Evolutionary conservation across 805 yeast genomes (phyloP), one percentile per base, ranked within the genome.

Genomic region (Candida oleophila): DNA sequence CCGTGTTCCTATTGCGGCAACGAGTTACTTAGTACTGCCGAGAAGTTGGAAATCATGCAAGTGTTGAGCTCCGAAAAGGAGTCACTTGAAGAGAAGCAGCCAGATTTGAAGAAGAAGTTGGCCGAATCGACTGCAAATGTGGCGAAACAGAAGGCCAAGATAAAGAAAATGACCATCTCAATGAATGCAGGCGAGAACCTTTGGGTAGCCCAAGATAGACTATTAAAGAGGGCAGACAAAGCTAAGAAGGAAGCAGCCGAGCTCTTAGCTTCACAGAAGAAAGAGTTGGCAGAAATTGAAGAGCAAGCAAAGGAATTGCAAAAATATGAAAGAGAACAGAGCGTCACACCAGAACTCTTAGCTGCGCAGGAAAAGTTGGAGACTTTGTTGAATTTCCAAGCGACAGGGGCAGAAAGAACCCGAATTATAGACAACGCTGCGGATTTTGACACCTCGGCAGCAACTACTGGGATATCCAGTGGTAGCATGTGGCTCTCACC

Each of bases 381-480:
- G 28, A 85, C 81, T 28, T 68, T 94, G 41, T 69, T 94, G 38
- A 78, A 82, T 50, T 94, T 83, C 63, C 99, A 94, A 62, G 88
- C 80, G 2, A 82, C 91, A 15, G 87, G 95, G 4, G 88, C 91
- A 1, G 95, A 89, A 62, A 76, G 99, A 61, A 94, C 99, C 0
- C 82, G 81, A 55, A 89, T 94, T 51, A 91, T 95, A 35, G 99
- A 94, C 61, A 85, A 89, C 60, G 97, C 95, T 0, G 81, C 96
- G 3, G 99, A 94, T 61, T 89, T 80, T 61, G 95, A 88, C 42
- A 65, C 84, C 46, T 80, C 89, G 0, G 69, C 71, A 2, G 49
- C 60, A 2, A 66, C 77, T 0, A 15, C 15, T 5, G 39, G 39
- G 12, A 20, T 36, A 5, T 75, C 73, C 28, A 57, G 76, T 35